Conservation (phyloP, 345 rosid species). For the Syzygium grande region DNA sequence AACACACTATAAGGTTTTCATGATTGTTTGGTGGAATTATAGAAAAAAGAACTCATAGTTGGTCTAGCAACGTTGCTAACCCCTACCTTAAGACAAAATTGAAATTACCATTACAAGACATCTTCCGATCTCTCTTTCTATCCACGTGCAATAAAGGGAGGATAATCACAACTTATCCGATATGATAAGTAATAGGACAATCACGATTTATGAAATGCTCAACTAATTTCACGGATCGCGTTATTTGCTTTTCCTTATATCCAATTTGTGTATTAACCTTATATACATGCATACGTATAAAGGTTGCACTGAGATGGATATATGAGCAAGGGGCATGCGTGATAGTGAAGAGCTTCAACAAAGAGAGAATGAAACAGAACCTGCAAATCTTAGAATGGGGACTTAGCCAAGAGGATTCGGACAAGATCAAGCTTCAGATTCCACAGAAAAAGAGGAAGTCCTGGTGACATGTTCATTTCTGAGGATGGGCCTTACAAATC, state of each 20-base stretch:
- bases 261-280: too few relatives aligned
- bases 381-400: background rate
- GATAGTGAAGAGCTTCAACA: slow-evolving; percentile 8
- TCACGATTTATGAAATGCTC: background rate
- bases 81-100: too few relatives aligned
- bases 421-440: background rate
- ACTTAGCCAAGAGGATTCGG: background rate
- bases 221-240: too few relatives aligned
- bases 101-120: background rate
- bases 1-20: too few relatives aligned
- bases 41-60: too few relatives aligned
- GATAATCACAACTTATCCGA: too few relatives aligned
- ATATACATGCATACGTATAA: background rate
- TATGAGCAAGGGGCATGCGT: background rate
- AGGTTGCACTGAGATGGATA: slow-evolving; percentile 10
- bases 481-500: slow-evolving; percentile 3
- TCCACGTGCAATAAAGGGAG: background rate
- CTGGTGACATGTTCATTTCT: background rate
- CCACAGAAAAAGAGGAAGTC: background rate
- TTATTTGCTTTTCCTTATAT: too few relatives aligned
- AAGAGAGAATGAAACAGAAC: slow-evolving; percentile 1
- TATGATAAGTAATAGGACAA: background rate
- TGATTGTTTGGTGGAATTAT: too few relatives aligned
- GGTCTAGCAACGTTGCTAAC: too few relatives aligned
- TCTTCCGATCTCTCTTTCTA: background rate